Conservation (phyloP, 768 basidiomycete genomes). For the Boletus pseudopeckii region DNA sequence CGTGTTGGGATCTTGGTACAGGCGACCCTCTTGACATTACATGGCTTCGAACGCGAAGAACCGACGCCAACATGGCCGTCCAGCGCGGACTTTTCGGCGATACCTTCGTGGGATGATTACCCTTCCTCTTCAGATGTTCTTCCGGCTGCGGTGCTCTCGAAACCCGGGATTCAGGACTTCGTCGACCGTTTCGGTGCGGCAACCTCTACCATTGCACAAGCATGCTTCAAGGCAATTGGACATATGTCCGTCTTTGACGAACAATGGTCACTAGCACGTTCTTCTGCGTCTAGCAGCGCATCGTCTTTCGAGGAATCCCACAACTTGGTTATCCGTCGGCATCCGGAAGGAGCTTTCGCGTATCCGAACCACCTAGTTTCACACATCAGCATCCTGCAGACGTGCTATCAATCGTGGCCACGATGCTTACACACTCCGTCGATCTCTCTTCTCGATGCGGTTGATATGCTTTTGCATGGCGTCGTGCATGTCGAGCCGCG, state of each 20-base stretch:
- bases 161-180: constrained; percentile 69
- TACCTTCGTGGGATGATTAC: constrained; percentile 59
- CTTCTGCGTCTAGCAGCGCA: constrained; percentile 34
- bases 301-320: constrained; percentile 67
- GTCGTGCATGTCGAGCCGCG: constrained; percentile 82
- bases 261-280: constrained; percentile 65
- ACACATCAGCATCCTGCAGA: constrained; percentile 68
- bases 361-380: constrained; percentile 61
- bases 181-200: constrained; percentile 60
- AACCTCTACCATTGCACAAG: constrained; percentile 52
- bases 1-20: constrained; percentile 70
- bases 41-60: constrained; percentile 69
- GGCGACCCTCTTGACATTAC: constrained; percentile 71
- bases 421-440: constrained; percentile 62
- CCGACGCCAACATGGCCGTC: constrained; percentile 76
- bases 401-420: constrained; percentile 82
- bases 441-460: constrained; percentile 52
- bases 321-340: constrained; percentile 63
- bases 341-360: constrained; percentile 58
- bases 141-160: constrained; percentile 51
- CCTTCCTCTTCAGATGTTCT: constrained; percentile 64
- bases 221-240: constrained; percentile 64
- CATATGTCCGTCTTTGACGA: constrained; percentile 84
- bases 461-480: constrained; percentile 77
- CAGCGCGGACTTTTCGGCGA: constrained; percentile 58